Conservation (phyloP, 1,139 yeast genomes). For the Arxiozyma bovina region DNA sequence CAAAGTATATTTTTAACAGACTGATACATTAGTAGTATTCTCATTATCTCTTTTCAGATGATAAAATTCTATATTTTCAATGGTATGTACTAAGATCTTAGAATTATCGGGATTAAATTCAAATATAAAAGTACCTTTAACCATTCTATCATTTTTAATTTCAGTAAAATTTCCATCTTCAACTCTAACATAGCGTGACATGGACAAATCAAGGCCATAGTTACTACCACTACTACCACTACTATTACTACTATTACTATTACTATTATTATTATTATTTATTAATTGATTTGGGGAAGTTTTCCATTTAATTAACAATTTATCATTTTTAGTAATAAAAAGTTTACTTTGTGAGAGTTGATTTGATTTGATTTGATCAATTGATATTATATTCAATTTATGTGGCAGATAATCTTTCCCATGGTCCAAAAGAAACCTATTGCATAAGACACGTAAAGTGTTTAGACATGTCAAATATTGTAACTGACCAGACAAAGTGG, state of each 20-base stretch:
- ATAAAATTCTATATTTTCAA: slow-evolving; percentile 65
- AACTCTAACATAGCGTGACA: slow-evolving; percentile 25
- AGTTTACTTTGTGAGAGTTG: slow-evolving; percentile 11
- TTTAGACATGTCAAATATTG: slow-evolving; percentile 44
- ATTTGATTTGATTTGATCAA: slow-evolving; percentile 13
- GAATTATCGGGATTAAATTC: slow-evolving; percentile 56
- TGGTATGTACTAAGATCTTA: slow-evolving; percentile 57
- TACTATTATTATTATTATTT: too few species aligned
- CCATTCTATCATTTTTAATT: slow-evolving; percentile 22
- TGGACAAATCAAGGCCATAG: too few species aligned
- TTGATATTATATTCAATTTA: slow-evolving; percentile 13
- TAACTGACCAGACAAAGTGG: slow-evolving; percentile 51
- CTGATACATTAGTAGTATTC: slow-evolving; percentile 3
- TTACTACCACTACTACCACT: too few species aligned
- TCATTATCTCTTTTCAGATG: slow-evolving; percentile 31
- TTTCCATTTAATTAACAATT: slow-evolving; percentile 52
- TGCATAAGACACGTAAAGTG: slow-evolving; percentile 46
- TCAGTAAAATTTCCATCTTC: slow-evolving; percentile 2
- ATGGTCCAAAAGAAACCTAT: slow-evolving; percentile 43
- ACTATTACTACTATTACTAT: too few species aligned
- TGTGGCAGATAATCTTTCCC: slow-evolving; percentile 4
- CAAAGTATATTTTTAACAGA: slow-evolving; percentile 2
- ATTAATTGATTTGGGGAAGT: slow-evolving; percentile 37
- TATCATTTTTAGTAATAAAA: slow-evolving; percentile 37
- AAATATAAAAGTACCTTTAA: slow-evolving; percentile 61